Evolutionary conservation across 495 filamentous ascomycete genomes (phyloP).

Genomic region (Choiromyces venosus): DNA sequence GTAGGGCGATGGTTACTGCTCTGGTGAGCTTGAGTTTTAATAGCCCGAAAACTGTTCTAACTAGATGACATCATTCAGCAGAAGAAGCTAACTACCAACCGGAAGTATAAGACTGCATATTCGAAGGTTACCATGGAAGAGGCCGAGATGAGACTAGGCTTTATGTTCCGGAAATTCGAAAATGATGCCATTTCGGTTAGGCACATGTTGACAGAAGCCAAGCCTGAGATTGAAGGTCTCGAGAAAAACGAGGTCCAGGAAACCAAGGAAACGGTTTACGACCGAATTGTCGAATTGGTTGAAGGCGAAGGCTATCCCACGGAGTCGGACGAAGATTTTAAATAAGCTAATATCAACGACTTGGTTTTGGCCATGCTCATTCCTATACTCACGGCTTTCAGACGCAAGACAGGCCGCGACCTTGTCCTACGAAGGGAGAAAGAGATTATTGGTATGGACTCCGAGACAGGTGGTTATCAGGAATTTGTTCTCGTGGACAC

Average conservation of each 20-base stretch:
- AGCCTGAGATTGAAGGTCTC: conserved; percentile 8
- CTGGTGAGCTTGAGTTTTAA: no score
- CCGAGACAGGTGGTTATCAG: conserved; percentile 11
- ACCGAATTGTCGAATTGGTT: conserved; percentile 17
- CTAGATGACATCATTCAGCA: no score
- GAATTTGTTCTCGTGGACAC: conserved; percentile 14
- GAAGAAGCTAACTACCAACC: no score
- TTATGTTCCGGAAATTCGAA: not conserved
- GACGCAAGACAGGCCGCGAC: conserved; percentile 8
- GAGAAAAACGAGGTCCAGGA: conserved; percentile 7
- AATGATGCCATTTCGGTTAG: conserved; percentile 7
- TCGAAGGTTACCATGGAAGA: conserved; percentile 2
- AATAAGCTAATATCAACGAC: no score
- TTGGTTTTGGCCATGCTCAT: no score
- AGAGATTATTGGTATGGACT: conserved; percentile 18
- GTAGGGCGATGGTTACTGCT: no score
- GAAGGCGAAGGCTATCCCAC: conserved; percentile 21
- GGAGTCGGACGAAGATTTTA: conserved; percentile 18
- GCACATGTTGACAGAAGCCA: conserved; percentile 9
- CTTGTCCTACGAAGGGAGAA: conserved; percentile 16
- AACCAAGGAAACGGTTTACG: conserved; percentile 15
- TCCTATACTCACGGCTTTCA: no score
- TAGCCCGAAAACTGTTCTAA: no score
- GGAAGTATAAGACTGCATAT: no score
- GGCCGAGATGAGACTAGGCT: not conserved